These are phyloP conservation scores for Cyclostephanos invisitatus DNA, from an alignment of 108 stramenopile species.

Conservation along the genomic window DNA sequence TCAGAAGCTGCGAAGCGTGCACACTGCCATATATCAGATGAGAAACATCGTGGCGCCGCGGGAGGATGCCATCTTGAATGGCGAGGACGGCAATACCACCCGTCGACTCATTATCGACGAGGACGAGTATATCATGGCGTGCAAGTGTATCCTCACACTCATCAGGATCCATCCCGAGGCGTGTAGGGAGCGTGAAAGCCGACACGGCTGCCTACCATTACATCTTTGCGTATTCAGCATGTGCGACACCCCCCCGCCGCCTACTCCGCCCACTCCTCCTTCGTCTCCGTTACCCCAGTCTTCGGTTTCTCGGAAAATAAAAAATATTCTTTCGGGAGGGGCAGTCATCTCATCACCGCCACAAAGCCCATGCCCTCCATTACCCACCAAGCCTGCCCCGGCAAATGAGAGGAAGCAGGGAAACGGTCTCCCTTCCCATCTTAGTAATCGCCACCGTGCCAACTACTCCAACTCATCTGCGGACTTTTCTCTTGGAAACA, in stretches of 20 bases:
- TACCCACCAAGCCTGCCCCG: neutral
- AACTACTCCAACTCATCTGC: conserved; percentile 36
- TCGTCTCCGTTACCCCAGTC: neutral
- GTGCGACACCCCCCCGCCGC: conserved; percentile 59
- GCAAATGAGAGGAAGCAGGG: neutral
- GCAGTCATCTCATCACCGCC: neutral
- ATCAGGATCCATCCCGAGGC: conserved; percentile 77
- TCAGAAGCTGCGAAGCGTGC: conserved; percentile 76
- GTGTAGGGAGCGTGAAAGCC: conserved; percentile 73
- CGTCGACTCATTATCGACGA: conserved; percentile 36
- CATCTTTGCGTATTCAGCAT: conserved; percentile 88
- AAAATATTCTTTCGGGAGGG: neutral
- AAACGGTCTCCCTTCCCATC: neutral
- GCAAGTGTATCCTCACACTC: conserved; percentile 71
- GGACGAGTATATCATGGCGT: conserved; percentile 80
- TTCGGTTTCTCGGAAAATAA: neutral
- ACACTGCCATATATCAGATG: conserved; percentile 44
- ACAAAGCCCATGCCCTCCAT: neutral
- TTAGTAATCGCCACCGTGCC: conserved; percentile 5
- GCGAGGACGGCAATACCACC: neutral
- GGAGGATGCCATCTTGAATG: neutral
- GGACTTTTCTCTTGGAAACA: conserved; percentile 48
- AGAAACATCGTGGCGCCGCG: neutral
- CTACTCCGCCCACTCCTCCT: conserved; percentile 5
- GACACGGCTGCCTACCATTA: conserved; percentile 86